A percentile compares a stretch with the other conserved stretches of the same genome.
Conservation (phyloP, 768 basidiomycete species). For the Daedalea quercina region DNA sequence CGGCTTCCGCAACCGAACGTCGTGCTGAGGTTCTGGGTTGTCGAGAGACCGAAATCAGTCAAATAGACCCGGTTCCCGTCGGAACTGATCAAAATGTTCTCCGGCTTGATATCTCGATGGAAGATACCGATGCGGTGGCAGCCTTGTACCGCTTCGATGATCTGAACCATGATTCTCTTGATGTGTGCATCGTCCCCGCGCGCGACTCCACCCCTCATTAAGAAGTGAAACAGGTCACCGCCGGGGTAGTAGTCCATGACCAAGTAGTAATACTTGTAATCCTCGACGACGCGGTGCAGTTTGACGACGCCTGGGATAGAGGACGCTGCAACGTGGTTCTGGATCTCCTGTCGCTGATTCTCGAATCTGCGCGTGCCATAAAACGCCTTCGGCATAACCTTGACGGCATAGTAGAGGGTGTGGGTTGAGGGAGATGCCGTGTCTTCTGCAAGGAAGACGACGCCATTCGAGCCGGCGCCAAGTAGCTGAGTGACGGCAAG, state of each 20-base stretch:
- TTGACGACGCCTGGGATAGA: slow-evolving; percentile 4
- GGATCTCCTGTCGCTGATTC: slow-evolving; percentile 14
- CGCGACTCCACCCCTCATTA: slow-evolving; percentile 29
- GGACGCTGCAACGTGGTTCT: not conserved
- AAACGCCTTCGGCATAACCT: slow-evolving; percentile 18
- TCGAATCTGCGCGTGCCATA: slow-evolving; percentile 6
- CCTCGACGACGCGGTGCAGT: slow-evolving; percentile 3
- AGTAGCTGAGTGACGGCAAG: slow-evolving; percentile 15
- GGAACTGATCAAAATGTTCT: slow-evolving; percentile 36
- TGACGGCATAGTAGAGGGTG: slow-evolving; percentile 18
- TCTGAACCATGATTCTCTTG: slow-evolving; percentile 41
- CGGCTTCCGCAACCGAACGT: slow-evolving; percentile 18
- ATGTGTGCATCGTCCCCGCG: slow-evolving; percentile 37
- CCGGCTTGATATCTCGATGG: slow-evolving; percentile 53
- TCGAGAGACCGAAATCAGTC: slow-evolving; percentile 35
- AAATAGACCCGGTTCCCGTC: slow-evolving; percentile 33
- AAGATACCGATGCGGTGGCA: slow-evolving; percentile 41
- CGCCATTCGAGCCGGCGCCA: slow-evolving; percentile 20
- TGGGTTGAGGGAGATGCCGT: not conserved
- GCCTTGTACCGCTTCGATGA: slow-evolving; percentile 43
- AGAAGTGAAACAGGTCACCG: slow-evolving; percentile 38
- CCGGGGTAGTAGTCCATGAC: slow-evolving; percentile 14
- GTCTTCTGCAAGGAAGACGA: slow-evolving; percentile 21
- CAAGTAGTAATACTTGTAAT: slow-evolving; percentile 7
- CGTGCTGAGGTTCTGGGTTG: slow-evolving; percentile 8